Percentiles rank a stretch among this genome's conserved stretches.
Evolutionary conservation across 306 rosid genomes (phyloP).

Genomic region (Trifolium subterraneum): DNA sequence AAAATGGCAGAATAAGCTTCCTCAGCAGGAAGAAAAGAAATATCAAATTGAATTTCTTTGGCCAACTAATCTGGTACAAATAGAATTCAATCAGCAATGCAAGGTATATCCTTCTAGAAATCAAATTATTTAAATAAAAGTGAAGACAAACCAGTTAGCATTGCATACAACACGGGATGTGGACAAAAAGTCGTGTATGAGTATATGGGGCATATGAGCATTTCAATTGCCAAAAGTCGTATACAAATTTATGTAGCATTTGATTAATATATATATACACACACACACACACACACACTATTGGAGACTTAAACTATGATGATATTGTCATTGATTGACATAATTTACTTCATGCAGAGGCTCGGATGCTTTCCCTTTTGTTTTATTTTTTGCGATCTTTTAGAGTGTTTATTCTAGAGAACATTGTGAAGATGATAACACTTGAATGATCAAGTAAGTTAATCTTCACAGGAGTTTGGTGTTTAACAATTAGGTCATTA

Average conservation of each 20-base stretch:
- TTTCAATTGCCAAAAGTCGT: constrained; percentile 8
- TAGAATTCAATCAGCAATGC: constrained; percentile 33
- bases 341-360: constrained; percentile 23
- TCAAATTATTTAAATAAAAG: constrained; percentile 32
- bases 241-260: constrained; percentile 20
- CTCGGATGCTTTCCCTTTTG: background rate
- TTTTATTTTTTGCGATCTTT: background rate
- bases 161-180: background rate
- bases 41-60: constrained; percentile 81
- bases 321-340: constrained; percentile 26
- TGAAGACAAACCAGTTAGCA: constrained; percentile 33
- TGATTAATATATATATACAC: background rate
- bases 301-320: background rate
- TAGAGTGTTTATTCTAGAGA: too few relatives aligned
- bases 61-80: constrained; percentile 75
- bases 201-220: background rate
- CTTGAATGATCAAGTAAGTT: too few relatives aligned
- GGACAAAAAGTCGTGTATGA: constrained; percentile 3
- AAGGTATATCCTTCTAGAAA: constrained; percentile 33
- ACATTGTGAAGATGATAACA: too few relatives aligned
- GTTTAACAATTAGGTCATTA: too few relatives aligned
- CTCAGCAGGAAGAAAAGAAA: constrained; percentile 94
- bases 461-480: too few relatives aligned
- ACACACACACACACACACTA: too few relatives aligned
- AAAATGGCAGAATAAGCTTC: constrained; percentile 94